Percentiles rank a stretch among this genome's conserved stretches.
Conservation (phyloP, 768 basidiomycete genomes). For the Pleurotus salmoneostramineus region DNA sequence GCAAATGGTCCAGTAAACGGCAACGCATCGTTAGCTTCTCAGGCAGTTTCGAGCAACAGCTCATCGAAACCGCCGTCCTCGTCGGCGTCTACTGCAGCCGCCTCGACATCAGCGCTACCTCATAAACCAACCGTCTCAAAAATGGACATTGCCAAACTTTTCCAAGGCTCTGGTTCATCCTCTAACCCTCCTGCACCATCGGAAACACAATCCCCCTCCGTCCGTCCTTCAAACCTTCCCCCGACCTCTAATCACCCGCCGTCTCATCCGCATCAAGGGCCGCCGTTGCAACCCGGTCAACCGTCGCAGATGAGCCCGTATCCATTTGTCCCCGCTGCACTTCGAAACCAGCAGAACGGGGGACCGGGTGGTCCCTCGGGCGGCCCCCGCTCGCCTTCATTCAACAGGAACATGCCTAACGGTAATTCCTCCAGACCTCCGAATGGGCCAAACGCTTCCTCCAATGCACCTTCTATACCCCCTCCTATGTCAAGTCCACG, state of each 20-base stretch:
- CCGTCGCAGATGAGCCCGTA: conserved; percentile 39
- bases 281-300: conserved; percentile 34
- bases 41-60: conserved; percentile 35
- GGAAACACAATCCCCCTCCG: conserved; percentile 56
- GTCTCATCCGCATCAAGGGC: conserved; percentile 27
- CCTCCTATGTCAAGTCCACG: conserved; percentile 65
- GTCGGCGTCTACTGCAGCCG: conserved; percentile 24
- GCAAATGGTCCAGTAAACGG: conserved; percentile 62
- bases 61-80: conserved; percentile 29
- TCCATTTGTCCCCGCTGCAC: conserved; percentile 43
- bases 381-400: conserved; percentile 63
- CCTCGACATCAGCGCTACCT: conserved; percentile 17
- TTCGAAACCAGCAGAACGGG: conserved; percentile 41
- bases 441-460: conserved; percentile 50
- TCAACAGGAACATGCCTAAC: conserved; percentile 58
- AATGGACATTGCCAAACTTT: conserved; percentile 58
- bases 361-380: conserved; percentile 42
- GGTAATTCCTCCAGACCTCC: conserved; percentile 54
- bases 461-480: conserved; percentile 40
- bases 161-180: conserved; percentile 45
- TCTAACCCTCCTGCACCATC: conserved; percentile 50
- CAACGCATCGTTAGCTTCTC: conserved; percentile 36
- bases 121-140: conserved; percentile 29
- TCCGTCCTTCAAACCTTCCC: conserved; percentile 46
- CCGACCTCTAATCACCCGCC: conserved; percentile 33